phyloP scores from a whole-genome alignment of 352 stramenopile genomes.

The Pilasporangium apinafurcum region DNA sequence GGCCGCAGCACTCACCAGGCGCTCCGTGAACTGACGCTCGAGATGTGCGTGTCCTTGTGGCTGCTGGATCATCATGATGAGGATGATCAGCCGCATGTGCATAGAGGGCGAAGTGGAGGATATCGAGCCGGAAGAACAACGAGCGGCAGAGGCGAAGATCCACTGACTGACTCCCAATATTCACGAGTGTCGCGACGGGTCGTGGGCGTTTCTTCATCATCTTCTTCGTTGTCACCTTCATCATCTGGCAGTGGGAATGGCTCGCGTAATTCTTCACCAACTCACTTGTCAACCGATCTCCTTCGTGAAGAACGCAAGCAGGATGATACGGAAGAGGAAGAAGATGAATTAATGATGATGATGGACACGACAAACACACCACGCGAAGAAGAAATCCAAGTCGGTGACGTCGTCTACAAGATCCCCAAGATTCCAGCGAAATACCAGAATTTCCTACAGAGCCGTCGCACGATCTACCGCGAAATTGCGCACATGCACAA shows the following conservation, averaged over 20 bases:
- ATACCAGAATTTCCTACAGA: conserved; percentile 88
- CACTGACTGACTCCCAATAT: conserved; percentile 23
- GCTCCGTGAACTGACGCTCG: conserved; percentile 70
- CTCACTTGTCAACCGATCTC: no score
- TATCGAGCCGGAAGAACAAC: not conserved
- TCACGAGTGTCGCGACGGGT: no score
- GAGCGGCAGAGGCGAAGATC: conserved; percentile 27
- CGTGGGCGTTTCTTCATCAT: not conserved
- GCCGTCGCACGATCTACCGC: conserved; percentile 89
- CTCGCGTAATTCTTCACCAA: not conserved
- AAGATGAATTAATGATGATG: conserved; percentile 24
- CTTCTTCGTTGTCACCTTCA: not conserved
- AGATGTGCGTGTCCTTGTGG: conserved; percentile 86
- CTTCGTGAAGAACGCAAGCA: conserved; percentile 13
- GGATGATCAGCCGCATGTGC: conserved; percentile 10
- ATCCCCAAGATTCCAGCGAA: conserved; percentile 91
- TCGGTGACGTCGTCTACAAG: conserved; percentile 32
- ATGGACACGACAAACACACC: conserved; percentile 11
- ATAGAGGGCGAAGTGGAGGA: conserved; percentile 3
- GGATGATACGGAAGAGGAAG: conserved; percentile 18
- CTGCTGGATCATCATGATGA: conserved; percentile 63
- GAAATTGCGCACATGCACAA: conserved; percentile 96
- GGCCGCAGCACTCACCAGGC: conserved; percentile 6
- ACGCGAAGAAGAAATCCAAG: conserved; percentile 12
- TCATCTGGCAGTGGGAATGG: not conserved